These are phyloP conservation scores for Sporothrix curviconia DNA, from an alignment of 2,329 filamentous ascomycete species.

Conservation along the genomic window DNA sequence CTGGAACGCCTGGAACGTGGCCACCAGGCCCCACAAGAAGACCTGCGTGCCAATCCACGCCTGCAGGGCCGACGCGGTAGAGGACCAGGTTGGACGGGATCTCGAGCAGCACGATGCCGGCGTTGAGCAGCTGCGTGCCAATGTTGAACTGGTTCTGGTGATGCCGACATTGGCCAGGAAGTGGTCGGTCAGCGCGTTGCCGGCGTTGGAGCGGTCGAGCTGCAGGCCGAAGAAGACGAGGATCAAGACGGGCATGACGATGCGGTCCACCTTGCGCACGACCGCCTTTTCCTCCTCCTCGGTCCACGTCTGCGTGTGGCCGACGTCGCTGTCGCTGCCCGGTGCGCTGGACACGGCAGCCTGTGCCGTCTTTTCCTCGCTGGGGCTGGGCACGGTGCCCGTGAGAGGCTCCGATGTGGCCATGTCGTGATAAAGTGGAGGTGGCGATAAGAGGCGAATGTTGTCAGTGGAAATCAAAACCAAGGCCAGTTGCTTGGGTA, in stretches of 20 bases:
- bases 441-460: not conserved
- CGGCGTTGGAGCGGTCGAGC: conserved; percentile 34
- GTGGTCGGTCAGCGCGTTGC: conserved; percentile 23
- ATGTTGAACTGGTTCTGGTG: conserved; percentile 41
- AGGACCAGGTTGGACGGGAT: conserved; percentile 40
- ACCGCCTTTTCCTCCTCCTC: conserved; percentile 8
- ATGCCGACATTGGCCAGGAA: conserved; percentile 27
- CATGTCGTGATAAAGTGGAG: not conserved
- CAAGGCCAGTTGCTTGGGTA: no score
- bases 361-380: not conserved
- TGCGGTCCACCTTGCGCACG: conserved; percentile 26
- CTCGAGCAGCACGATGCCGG: conserved; percentile 16
- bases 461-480: not conserved
- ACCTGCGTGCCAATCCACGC: conserved; percentile 48
- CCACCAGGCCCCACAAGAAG: conserved; percentile 47
- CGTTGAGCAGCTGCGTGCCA: conserved; percentile 35
- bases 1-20: conserved; percentile 49
- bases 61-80: conserved; percentile 42
- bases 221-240: conserved; percentile 39
- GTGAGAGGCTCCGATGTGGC: not conserved
- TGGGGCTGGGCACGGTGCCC: not conserved
- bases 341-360: not conserved
- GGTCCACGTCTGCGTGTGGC: conserved; percentile 9
- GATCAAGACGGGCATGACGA: conserved; percentile 38
- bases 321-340: conserved; percentile 1